phyloP scores from a whole-genome alignment of 257 asterid genomes.

The Scutellaria galericulata region DNA sequence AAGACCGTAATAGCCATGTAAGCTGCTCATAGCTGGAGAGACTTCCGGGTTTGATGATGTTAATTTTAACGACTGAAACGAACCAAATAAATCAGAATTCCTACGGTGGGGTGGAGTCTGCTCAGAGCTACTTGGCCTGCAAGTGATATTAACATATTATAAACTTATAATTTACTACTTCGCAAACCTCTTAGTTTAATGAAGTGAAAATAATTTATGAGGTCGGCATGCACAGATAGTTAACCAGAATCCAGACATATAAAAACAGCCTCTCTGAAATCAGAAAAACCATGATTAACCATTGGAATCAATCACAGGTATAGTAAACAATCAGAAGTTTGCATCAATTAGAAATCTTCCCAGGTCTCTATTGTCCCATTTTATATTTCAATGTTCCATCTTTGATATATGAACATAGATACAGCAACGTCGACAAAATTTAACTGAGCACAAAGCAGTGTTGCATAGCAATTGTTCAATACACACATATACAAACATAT shows the following conservation, averaged over 20 bases:
- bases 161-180: constrained; percentile 16
- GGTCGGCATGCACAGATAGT: background rate
- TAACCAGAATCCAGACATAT: background rate
- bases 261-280: constrained; percentile 9
- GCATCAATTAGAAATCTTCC: constrained; percentile 1
- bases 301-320: constrained; percentile 13
- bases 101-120: constrained; percentile 48
- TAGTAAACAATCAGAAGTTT: constrained; percentile 2
- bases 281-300: constrained; percentile 1
- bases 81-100: constrained; percentile 77
- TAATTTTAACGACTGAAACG: constrained; percentile 75
- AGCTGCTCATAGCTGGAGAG: constrained; percentile 73
- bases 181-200: background rate
- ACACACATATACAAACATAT: background rate
- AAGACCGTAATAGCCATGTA: constrained; percentile 77
- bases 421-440: background rate
- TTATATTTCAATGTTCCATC: constrained; percentile 7
- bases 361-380: background rate
- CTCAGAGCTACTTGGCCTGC: constrained; percentile 72
- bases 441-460: background rate
- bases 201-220: background rate
- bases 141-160: background rate
- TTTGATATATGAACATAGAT: background rate
- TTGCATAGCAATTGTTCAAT: background rate
- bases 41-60: constrained; percentile 54